These are phyloP conservation scores for Ceriops tagal DNA, from an alignment of 345 rosid species.

Conservation along the genomic window DNA sequence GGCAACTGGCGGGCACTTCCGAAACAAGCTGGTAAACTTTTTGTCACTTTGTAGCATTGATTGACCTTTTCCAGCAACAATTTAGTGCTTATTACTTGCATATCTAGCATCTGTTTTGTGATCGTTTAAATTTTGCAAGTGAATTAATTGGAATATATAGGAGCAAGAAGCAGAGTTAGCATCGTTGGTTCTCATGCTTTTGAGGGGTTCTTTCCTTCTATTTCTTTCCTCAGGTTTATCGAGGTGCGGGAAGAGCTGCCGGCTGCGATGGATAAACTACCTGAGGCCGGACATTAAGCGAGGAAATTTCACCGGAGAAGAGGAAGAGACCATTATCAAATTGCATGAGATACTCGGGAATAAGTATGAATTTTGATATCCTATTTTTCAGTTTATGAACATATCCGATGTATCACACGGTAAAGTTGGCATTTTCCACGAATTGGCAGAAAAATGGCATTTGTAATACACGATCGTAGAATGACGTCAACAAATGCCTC, in stretches of 20 bases:
- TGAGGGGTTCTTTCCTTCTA: background rate
- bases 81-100: no score
- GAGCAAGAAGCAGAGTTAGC: no score
- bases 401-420: background rate
- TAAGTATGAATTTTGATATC: slow-evolving; percentile 33
- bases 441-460: background rate
- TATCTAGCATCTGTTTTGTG: no score
- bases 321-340: slow-evolving; percentile 63
- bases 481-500: background rate
- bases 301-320: slow-evolving; percentile 70
- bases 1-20: slow-evolving; percentile 79
- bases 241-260: slow-evolving; percentile 86
- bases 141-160: no score
- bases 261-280: slow-evolving; percentile 77
- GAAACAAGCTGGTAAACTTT: slow-evolving; percentile 53
- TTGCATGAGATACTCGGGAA: slow-evolving; percentile 59
- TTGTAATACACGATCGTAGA: background rate
- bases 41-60: background rate
- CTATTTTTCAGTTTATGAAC: background rate
- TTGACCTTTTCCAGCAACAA: no score
- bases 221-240: slow-evolving; percentile 42
- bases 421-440: no score
- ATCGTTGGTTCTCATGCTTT: background rate
- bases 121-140: no score
- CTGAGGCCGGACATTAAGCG: slow-evolving; percentile 76